Conservation (phyloP, 169 alveolate species). For the Theileria annulata region DNA sequence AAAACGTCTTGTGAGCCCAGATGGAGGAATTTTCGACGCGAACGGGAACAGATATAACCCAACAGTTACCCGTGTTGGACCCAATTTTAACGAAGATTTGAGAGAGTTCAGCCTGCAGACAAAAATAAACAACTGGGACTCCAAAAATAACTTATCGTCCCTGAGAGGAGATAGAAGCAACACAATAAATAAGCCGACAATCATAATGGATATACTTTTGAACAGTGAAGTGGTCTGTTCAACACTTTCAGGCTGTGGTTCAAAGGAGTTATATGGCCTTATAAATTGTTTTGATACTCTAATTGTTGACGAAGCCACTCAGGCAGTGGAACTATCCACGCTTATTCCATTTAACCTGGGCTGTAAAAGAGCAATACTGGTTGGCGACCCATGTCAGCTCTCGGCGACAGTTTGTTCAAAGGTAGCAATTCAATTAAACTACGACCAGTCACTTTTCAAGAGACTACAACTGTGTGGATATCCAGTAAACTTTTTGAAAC, state of each 20-base stretch:
- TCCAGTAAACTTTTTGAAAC: conserved; percentile 82
- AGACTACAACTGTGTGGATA: conserved; percentile 85
- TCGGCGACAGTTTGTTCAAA: conserved; percentile 97
- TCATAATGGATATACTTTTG: conserved; percentile 75
- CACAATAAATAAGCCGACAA: conserved; percentile 7
- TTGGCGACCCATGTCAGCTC: conserved; percentile 97
- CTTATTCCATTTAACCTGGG: conserved; percentile 73
- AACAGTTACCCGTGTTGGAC: conserved; percentile 88
- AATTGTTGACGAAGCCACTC: conserved; percentile 97
- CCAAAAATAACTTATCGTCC: conserved; percentile 25
- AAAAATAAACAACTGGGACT: conserved; percentile 73
- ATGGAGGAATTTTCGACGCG: conserved; percentile 86
- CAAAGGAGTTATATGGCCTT: conserved; percentile 75
- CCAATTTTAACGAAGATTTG: conserved; percentile 87
- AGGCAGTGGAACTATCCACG: conserved; percentile 86
- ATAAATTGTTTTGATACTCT: conserved; percentile 89
- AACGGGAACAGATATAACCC: conserved; percentile 83
- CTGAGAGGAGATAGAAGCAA: conserved; percentile 24
- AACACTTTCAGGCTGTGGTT: conserved; percentile 89
- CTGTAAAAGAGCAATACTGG: conserved; percentile 90
- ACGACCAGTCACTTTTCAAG: conserved; percentile 89
- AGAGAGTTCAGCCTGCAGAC: conserved; percentile 82
- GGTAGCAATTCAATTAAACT: conserved; percentile 74
- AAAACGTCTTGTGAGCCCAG: conserved; percentile 81
- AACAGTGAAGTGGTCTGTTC: conserved; percentile 87